A percentile compares a stretch with the other conserved stretches of the same genome.
Conservation (phyloP, 495 filamentous ascomycete genomes). For the Podospora pseudoanserina region DNA sequence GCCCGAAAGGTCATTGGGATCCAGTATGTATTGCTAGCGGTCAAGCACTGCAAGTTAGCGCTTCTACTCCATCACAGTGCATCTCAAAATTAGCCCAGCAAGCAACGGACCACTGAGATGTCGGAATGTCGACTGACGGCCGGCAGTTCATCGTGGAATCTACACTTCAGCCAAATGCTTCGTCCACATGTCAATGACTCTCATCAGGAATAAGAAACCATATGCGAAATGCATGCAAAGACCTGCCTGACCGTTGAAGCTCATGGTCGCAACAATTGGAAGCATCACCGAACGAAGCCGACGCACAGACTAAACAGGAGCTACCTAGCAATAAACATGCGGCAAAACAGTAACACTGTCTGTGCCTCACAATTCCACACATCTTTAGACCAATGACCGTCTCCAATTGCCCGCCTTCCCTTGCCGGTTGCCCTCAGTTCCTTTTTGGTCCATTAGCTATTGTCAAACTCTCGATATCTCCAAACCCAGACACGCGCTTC, state of each 20-base stretch:
- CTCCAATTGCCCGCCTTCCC: neutral
- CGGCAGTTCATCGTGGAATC: conserved; percentile 11
- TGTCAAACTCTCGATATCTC: neutral
- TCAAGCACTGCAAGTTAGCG: conserved; percentile 16
- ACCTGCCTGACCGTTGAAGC: neutral
- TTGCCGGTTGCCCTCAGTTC: neutral
- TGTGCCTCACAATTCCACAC: conserved; percentile 1
- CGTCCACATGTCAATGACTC: conserved; percentile 20
- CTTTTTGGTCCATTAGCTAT: neutral
- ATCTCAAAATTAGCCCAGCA: neutral
- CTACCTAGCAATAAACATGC: conserved; percentile 20
- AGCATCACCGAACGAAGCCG: neutral
- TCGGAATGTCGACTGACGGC: conserved; percentile 12
- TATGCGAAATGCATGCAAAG: neutral
- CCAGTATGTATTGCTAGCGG: neutral
- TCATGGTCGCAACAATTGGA: neutral
- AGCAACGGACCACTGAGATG: conserved; percentile 16
- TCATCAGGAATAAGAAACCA: neutral
- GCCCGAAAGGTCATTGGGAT: neutral
- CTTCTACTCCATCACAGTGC: neutral
- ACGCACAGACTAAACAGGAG: conserved; percentile 13
- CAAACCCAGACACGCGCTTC: neutral
- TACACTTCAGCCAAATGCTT: conserved; percentile 13
- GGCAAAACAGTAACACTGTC: conserved; percentile 14
- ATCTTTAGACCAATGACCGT: neutral